A percentile compares a stretch with the other conserved stretches of the same genome.
Evolutionary conservation across 202 grass and related monocot species (phyloP).

Genomic region (Cymbopogon flexuosus): DNA sequence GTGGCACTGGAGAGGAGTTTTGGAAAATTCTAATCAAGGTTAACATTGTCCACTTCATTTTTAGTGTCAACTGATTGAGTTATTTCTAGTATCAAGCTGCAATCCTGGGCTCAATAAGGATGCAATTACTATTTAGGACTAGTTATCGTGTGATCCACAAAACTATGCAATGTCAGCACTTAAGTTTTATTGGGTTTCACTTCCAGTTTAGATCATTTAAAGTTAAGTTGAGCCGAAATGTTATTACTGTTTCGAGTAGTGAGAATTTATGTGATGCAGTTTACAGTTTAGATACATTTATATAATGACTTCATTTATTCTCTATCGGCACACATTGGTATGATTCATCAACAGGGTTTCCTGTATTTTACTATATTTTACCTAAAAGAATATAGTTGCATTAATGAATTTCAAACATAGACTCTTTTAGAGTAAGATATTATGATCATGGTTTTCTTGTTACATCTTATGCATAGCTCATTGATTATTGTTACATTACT

Average conservation of each 20-base stretch:
- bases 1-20: neutral
- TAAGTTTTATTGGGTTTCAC: neutral
- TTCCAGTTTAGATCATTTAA: slow-evolving; percentile 14
- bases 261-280: neutral
- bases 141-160: neutral
- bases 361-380: neutral
- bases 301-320: neutral
- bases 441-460: neutral
- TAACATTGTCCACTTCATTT: neutral
- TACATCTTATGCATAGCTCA: slow-evolving; percentile 10
- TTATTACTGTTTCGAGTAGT: neutral
- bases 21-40: slow-evolving; percentile 2
- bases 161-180: neutral
- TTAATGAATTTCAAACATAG: neutral
- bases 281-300: neutral
- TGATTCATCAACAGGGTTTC: neutral
- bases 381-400: neutral
- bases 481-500: neutral
- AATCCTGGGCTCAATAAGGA: slow-evolving; percentile 4
- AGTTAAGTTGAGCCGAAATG: neutral
- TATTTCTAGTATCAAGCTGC: slow-evolving; percentile 3
- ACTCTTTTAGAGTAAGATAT: neutral
- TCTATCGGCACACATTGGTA: neutral
- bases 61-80: neutral
- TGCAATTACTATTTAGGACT: neutral